Percentiles rank a stretch among this genome's conserved stretches.
Conservation (phyloP, 495 filamentous ascomycete genomes). For the Penicillium riverlandense region DNA sequence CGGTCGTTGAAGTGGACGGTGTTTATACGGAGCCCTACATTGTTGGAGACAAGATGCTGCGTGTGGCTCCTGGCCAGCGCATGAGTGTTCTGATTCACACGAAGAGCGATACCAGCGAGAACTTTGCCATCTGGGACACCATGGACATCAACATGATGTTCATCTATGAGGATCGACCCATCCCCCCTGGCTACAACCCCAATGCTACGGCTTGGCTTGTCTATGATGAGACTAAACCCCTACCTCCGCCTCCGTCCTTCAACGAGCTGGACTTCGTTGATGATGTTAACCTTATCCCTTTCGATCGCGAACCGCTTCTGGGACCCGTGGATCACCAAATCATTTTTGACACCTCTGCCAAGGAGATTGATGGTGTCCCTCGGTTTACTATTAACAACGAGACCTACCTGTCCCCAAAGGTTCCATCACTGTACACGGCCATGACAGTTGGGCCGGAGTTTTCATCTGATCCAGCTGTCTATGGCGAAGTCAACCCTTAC, state of each 20-base stretch:
- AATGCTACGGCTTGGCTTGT: slow-evolving; percentile 78
- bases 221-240: slow-evolving; percentile 53
- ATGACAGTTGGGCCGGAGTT: slow-evolving; percentile 38
- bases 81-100: slow-evolving; percentile 59
- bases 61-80: slow-evolving; percentile 62
- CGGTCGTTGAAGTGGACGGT: slow-evolving; percentile 68
- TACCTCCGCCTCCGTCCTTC: slow-evolving; percentile 50
- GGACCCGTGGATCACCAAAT: slow-evolving; percentile 27
- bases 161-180: slow-evolving; percentile 26
- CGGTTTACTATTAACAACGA: slow-evolving; percentile 39
- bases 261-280: slow-evolving; percentile 66
- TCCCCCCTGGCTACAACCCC: slow-evolving; percentile 43
- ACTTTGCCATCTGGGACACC: slow-evolving; percentile 51
- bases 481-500: slow-evolving; percentile 35
- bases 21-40: slow-evolving; percentile 51
- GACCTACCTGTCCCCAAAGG: slow-evolving; percentile 51
- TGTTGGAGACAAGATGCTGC: slow-evolving; percentile 48
- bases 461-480: slow-evolving; percentile 42
- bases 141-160: slow-evolving; percentile 51
- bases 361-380: slow-evolving; percentile 54
- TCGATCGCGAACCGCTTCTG: slow-evolving; percentile 48
- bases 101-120: slow-evolving; percentile 38
- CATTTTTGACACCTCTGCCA: slow-evolving; percentile 36
- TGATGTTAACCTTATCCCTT: slow-evolving; percentile 19
- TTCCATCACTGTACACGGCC: slow-evolving; percentile 70